Percentiles rank a stretch among this genome's conserved stretches.
Evolutionary conservation across 768 basidiomycete species (phyloP).

Genomic region (Suillus hirtellus): DNA sequence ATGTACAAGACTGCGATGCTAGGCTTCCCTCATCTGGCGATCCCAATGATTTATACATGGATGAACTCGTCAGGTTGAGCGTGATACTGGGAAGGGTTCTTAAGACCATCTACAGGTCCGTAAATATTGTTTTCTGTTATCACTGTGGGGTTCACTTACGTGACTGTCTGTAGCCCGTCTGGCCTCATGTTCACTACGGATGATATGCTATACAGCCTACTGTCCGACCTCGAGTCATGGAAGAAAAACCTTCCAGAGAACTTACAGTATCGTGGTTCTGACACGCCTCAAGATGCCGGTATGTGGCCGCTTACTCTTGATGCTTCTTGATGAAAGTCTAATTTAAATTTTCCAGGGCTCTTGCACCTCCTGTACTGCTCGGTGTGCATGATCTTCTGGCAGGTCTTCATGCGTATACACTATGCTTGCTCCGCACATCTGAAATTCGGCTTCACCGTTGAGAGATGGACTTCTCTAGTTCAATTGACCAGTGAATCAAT

Average conservation of each 20-base stretch:
- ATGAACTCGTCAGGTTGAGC: constrained; percentile 89
- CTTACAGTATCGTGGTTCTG: constrained; percentile 73
- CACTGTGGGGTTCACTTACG: constrained; percentile 16
- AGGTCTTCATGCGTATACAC: constrained; percentile 97
- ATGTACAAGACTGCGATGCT: constrained; percentile 94
- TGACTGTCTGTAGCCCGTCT: constrained; percentile 58
- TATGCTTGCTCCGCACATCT: constrained; percentile 89
- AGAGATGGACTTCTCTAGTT: constrained; percentile 77
- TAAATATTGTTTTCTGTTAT: neutral
- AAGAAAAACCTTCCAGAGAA: constrained; percentile 73
- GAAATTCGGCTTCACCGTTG: constrained; percentile 80
- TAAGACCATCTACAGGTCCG: constrained; percentile 90
- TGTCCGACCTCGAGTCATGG: constrained; percentile 76
- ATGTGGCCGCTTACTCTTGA: constrained; percentile 26
- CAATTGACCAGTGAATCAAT: constrained; percentile 76
- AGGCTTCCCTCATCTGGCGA: constrained; percentile 89
- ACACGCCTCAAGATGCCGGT: constrained; percentile 69
- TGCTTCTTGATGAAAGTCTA: constrained; percentile 3
- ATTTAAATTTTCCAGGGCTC: constrained; percentile 53
- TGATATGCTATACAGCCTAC: constrained; percentile 64
- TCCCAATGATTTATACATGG: constrained; percentile 75
- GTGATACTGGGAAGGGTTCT: constrained; percentile 89
- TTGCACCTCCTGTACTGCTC: constrained; percentile 87
- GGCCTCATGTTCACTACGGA: constrained; percentile 86
- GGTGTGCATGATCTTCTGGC: constrained; percentile 96